Base-by-base conservation (phyloP, 805 yeast genomes). In the Starmerella apis region DNA sequence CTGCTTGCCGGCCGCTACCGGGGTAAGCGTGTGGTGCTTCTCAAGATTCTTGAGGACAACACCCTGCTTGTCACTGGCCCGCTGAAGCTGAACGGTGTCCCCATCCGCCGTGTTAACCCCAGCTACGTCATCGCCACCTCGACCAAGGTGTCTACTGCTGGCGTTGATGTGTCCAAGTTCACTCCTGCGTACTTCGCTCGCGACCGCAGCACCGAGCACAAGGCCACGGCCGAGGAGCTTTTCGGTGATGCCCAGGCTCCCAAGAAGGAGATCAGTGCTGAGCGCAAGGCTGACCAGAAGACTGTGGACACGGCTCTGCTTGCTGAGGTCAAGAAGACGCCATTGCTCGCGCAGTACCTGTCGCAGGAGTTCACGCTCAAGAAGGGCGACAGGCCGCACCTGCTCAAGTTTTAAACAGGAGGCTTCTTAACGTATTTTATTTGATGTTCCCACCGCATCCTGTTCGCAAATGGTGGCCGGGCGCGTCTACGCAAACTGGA, bases 31-130 rank as follows among this genome's bases (percentile, higher is more conserved):
- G 98, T 92, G 66, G 97, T 90, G 61, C 84, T 83, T 83, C 82
- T 90, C 73, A 90, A 90, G 83, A 76, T 83, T 74, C 80, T 92
- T 70, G 95, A 87, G 77, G 97, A 92, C 81, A 86, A 86, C 86
- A 90, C 96, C 61, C 78, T 90, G 67, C 83, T 90, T 70, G 95
- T 90, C 59, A 76, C 96, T 57, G 98, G 98, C 72, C 98, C 98
- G 68, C 92, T 90, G 95, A 90, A 92, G 81, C 86, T 90, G 68
- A 90, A 90, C 78, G 98, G 98, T 79, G 98, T 90, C 64, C 97
- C 98, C 72, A 80, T 90, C 73, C 87, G 97, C 83, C 86, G 96
- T 80, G 97, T 90, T 65, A 92, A 90, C 74, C 82, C 96, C 65
- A 86, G 95, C 75, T 92, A 90, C 77, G 98, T 92, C 65, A 90